These are phyloP conservation scores for Lepiota venenata DNA, from an alignment of 768 basidiomycete genomes.

Conservation along the genomic window DNA sequence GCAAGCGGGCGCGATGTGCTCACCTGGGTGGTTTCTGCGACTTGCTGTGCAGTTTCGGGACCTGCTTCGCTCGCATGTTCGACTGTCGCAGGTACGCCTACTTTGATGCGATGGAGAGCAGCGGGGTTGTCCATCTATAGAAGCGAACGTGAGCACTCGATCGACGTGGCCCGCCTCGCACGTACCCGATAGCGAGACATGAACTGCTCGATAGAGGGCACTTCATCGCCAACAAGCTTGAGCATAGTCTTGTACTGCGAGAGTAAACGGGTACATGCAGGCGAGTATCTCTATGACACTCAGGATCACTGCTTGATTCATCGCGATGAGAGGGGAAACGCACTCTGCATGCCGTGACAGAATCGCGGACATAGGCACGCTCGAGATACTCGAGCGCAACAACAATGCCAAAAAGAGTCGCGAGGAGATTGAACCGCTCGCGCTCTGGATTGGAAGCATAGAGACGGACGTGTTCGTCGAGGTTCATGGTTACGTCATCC, in stretches of 20 bases:
- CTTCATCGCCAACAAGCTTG: slow-evolving; percentile 89
- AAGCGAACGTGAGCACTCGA: background rate
- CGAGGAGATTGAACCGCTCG: slow-evolving; percentile 83
- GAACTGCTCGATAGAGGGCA: slow-evolving; percentile 84
- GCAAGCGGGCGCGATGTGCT: no score
- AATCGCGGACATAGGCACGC: slow-evolving; percentile 92
- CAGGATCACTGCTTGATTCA: slow-evolving; percentile 25
- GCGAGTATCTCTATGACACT: slow-evolving; percentile 84
- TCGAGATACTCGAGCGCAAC: slow-evolving; percentile 94
- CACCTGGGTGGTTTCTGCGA: slow-evolving; percentile 96
- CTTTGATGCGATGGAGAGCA: slow-evolving; percentile 83
- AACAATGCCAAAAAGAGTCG: slow-evolving; percentile 88
- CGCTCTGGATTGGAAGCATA: slow-evolving; percentile 87
- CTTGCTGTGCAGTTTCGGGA: slow-evolving; percentile 93
- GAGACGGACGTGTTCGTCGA: slow-evolving; percentile 91
- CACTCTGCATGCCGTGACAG: slow-evolving; percentile 91
- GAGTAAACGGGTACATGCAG: slow-evolving; percentile 90
- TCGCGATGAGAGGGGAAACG: slow-evolving; percentile 33
- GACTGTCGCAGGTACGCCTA: slow-evolving; percentile 95
- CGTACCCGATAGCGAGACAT: slow-evolving; percentile 84
- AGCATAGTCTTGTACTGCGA: slow-evolving; percentile 98
- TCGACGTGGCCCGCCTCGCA: no score
- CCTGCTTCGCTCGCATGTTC: slow-evolving; percentile 93
- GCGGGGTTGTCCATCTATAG: slow-evolving; percentile 52
- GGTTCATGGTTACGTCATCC: slow-evolving; percentile 28